Evolutionary conservation across 768 basidiomycete species (phyloP), one percentile per base, ranked within the genome.

Genomic region (Russula compacta): DNA sequence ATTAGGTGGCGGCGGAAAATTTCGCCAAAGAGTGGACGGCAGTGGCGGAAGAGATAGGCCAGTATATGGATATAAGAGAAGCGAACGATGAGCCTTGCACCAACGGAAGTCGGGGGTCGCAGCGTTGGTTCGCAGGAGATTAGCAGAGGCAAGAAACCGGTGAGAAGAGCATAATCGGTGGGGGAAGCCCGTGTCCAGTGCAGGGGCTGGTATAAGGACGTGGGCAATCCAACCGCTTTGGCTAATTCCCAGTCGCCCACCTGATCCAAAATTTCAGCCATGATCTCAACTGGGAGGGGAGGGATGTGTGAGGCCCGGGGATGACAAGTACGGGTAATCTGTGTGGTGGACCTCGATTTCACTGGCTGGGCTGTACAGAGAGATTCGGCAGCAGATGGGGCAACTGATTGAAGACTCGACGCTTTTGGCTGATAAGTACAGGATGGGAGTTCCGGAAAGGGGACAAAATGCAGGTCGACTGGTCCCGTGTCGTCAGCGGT

Each of bases 161-260:
- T 77, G 52, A 95, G 79, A 71, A 93, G 85, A 24, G 86, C 85
- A 53, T 80, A 73, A 73, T 95, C 92, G 6, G 82, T 84, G 32
- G 73, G 68, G 19, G 85, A 82, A 7, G 92, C 87, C 44, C 81
- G 80, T 51, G 74, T 75, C 92, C 92, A 95, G 24, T 85, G 83
- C 6, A 76, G 72, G 10, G 90, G 89, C 32, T 76, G 78, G 5
- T 81, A 72, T 0, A 93, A 71, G 9, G 82, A 82, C 6, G 89
- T 89, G 11, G 85, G 87, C 1, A 92, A 75, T 19, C 85, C 83
- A 39, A 93, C 81, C 14, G 92, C 85, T 61, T 83, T 85, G 12
- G 85, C 77, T 9, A 95, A 83, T 67, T 92, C 87, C 89, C 91
- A 95, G 70, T 91, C 86, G 14, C 86, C 88, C 9, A 90, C 71